Evolutionary conservation across 1,284 basidiomycete genomes (phyloP).

Genomic region (Cystobasidium pallidum): DNA sequence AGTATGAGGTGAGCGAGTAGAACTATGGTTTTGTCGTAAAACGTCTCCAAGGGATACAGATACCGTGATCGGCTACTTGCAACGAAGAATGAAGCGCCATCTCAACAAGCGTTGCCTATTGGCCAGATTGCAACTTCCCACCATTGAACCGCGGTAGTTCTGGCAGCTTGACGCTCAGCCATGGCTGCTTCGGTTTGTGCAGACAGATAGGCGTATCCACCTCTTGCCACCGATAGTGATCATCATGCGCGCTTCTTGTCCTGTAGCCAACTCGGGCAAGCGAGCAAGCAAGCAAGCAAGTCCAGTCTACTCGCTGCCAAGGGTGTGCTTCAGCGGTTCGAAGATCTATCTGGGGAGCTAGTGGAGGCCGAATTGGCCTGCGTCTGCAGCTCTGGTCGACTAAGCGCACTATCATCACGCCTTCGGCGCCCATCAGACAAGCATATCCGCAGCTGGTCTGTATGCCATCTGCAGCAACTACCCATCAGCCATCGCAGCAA

Average conservation of each 20-base stretch:
- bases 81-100: too few species aligned
- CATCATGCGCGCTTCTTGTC: background rate
- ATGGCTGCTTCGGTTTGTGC: too few species aligned
- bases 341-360: too few species aligned
- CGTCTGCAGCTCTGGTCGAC: background rate
- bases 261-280: background rate
- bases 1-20: too few species aligned
- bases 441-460: background rate
- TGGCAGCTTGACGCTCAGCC: too few species aligned
- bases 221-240: background rate
- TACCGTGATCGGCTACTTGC: too few species aligned
- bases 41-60: too few species aligned
- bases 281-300: background rate
- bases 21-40: too few species aligned
- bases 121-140: too few species aligned
- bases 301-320: background rate
- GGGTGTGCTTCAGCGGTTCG: too few species aligned
- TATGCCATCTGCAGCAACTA: constrained; percentile 18
- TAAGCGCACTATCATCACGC: background rate
- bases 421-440: background rate
- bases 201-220: background rate
- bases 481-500: constrained; percentile 2
- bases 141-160: too few species aligned
- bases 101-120: too few species aligned
- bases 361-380: background rate